Percentiles rank a stretch among this genome's conserved stretches.
These are phyloP conservation scores for Pythium aristosporum DNA, from an alignment of 352 stramenopile species.

Conservation along the genomic window DNA sequence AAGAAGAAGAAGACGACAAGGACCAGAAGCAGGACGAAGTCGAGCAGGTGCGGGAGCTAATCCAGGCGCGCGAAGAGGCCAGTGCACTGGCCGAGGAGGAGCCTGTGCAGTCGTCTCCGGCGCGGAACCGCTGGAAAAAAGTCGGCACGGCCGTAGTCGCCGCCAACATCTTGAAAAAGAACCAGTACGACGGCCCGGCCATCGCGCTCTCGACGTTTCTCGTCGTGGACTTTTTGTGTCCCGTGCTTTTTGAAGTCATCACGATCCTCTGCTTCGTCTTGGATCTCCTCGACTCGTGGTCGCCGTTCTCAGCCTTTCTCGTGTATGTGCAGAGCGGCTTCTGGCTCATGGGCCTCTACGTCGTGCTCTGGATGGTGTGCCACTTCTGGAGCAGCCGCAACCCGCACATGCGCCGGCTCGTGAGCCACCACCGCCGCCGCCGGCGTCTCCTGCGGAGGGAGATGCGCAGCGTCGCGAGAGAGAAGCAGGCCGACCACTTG, in stretches of 20 bases:
- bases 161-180: constrained; percentile 71
- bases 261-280: constrained; percentile 69
- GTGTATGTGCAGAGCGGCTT: constrained; percentile 81
- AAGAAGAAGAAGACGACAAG: constrained; percentile 67
- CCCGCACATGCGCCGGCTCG: constrained; percentile 85
- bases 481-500: constrained; percentile 80
- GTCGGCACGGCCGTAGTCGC: constrained; percentile 61
- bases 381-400: constrained; percentile 87
- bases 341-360: constrained; percentile 68
- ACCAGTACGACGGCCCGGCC: constrained; percentile 72
- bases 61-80: constrained; percentile 15
- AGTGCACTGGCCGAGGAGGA: constrained; percentile 35
- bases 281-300: constrained; percentile 56
- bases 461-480: constrained; percentile 67
- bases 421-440: constrained; percentile 81
- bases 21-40: constrained; percentile 67
- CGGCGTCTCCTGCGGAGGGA: constrained; percentile 71
- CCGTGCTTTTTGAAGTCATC: constrained; percentile 74
- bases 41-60: constrained; percentile 22
- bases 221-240: constrained; percentile 78
- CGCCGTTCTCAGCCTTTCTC: constrained; percentile 68
- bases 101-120: constrained; percentile 18
- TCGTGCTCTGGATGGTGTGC: constrained; percentile 78
- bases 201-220: constrained; percentile 85
- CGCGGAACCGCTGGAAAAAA: constrained; percentile 61